These are phyloP conservation scores for Lentinus polychrous DNA, from an alignment of 1,284 basidiomycete genomes.

Conservation along the genomic window DNA sequence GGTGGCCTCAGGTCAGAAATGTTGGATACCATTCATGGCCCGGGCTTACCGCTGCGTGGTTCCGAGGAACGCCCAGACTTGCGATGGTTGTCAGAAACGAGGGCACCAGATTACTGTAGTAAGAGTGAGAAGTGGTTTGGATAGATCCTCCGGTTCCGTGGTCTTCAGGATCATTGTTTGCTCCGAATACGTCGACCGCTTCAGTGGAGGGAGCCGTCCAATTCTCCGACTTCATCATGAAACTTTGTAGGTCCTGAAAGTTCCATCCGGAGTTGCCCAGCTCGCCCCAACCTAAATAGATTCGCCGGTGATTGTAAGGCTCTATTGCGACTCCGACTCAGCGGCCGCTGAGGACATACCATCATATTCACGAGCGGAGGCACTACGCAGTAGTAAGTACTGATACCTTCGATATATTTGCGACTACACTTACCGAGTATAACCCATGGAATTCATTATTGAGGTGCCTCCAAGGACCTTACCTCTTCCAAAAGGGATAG, in stretches of 20 bases:
- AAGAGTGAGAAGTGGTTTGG: background rate
- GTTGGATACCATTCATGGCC: background rate
- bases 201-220: background rate
- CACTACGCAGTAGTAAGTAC: background rate
- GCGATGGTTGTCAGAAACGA: background rate
- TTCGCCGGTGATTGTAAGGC: background rate
- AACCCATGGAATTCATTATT: background rate
- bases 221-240: constrained; percentile 4
- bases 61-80: background rate
- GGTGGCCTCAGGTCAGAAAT: too few relatives aligned
- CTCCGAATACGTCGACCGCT: background rate
- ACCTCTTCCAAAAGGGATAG: background rate
- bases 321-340: background rate
- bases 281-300: background rate
- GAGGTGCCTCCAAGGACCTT: constrained; percentile 6
- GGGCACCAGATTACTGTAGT: background rate
- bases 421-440: background rate
- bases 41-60: background rate
- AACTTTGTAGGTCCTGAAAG: background rate
- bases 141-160: background rate
- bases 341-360: background rate
- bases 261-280: constrained; percentile 8
- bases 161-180: background rate
- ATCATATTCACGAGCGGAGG: constrained; percentile 1
- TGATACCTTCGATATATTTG: too few relatives aligned